A percentile compares a stretch with the other conserved stretches of the same genome.
phyloP scores from a whole-genome alignment of 2,329 filamentous ascomycete genomes.

The Ascocoryne sarcoides region DNA sequence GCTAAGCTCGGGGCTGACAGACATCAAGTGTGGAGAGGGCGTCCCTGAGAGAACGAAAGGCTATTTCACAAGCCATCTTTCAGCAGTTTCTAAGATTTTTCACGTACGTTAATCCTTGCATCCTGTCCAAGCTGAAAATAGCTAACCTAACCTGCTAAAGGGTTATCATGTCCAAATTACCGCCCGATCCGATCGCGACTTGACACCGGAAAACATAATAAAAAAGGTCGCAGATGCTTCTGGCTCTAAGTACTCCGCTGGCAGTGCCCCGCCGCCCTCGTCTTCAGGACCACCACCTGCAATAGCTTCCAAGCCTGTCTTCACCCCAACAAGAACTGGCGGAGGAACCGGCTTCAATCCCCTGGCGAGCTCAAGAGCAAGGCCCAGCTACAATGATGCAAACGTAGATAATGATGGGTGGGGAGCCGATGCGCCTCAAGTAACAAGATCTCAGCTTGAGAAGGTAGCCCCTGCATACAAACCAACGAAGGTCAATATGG shows the following conservation, averaged over 20 bases:
- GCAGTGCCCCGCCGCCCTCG: conserved; percentile 49
- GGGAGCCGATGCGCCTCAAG: conserved; percentile 87
- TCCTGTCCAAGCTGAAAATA: neutral
- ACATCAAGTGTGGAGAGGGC: conserved; percentile 74
- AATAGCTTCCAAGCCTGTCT: conserved; percentile 81
- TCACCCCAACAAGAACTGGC: conserved; percentile 60
- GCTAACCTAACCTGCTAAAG: conserved; percentile 28
- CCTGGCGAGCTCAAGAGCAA: conserved; percentile 54
- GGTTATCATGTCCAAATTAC: conserved; percentile 98
- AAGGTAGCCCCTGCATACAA: conserved; percentile 91
- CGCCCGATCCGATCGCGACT: conserved; percentile 80
- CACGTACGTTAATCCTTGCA: conserved; percentile 49
- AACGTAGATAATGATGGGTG: conserved; percentile 79
- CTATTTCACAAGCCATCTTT: conserved; percentile 92
- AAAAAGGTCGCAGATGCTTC: conserved; percentile 93
- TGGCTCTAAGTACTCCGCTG: conserved; percentile 83
- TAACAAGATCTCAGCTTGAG: conserved; percentile 78
- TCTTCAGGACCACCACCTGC: conserved; percentile 41
- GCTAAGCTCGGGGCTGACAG: conserved; percentile 16
- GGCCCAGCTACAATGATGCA: conserved; percentile 42
- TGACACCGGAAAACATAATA: conserved; percentile 79
- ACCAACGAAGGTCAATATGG: conserved; percentile 91
- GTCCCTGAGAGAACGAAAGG: conserved; percentile 98
- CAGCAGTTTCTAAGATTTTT: conserved; percentile 81
- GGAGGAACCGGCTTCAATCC: conserved; percentile 54